A percentile compares a stretch with the other conserved stretches of the same genome.
Conservation (phyloP, 2,329 filamentous ascomycete species). For the Parascedosporium putredinis region DNA sequence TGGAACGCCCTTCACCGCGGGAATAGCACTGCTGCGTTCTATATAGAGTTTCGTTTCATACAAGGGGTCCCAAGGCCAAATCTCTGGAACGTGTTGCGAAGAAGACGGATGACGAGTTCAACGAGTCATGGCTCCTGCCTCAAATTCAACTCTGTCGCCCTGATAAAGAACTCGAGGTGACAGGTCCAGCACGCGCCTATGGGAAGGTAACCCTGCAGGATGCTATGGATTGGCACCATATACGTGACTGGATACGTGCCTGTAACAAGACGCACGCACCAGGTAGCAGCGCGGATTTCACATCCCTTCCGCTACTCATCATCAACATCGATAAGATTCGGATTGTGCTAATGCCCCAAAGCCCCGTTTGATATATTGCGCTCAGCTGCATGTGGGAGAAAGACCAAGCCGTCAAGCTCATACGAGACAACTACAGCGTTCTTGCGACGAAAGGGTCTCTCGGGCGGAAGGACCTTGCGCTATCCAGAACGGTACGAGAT, state of each 20-base stretch:
- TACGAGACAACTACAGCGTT: background rate
- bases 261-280: background rate
- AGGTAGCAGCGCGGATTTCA: background rate
- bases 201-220: background rate
- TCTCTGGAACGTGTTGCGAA: background rate
- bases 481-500: conserved; percentile 21
- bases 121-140: background rate
- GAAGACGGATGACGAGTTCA: background rate
- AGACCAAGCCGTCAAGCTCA: conserved; percentile 8
- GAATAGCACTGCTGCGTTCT: background rate
- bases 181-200: background rate
- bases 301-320: background rate
- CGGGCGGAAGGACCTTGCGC: background rate
- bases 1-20: background rate
- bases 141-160: background rate
- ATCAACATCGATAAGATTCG: background rate
- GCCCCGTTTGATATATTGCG: conserved; percentile 24
- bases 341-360: background rate
- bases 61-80: too few species aligned
- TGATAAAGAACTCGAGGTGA: background rate
- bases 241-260: background rate
- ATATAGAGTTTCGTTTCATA: background rate
- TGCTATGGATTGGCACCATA: background rate
- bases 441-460: background rate
- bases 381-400: conserved; percentile 33